These are phyloP conservation scores for Nemania diffusa DNA, from an alignment of 2,329 filamentous ascomycete genomes.

Conservation along the genomic window DNA sequence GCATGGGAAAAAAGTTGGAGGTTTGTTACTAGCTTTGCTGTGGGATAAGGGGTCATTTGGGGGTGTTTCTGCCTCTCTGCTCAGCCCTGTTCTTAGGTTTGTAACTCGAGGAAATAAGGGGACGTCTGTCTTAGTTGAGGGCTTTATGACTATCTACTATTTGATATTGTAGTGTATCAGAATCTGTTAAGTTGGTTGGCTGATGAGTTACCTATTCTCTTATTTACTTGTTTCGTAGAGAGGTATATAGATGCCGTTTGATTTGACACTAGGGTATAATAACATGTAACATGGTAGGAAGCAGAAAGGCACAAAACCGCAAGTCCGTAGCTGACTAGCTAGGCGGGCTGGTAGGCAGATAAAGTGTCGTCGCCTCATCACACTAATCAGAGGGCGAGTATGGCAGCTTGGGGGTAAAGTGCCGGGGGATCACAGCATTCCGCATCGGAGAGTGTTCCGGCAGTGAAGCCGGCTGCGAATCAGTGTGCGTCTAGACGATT, in stretches of 20 bases:
- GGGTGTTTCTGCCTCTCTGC: background rate
- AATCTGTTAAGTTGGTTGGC: background rate
- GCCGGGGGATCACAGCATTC: slow-evolving; percentile 25
- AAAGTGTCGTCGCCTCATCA: slow-evolving; percentile 1
- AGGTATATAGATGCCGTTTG: background rate
- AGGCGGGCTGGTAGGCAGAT: background rate
- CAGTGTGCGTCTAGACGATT: slow-evolving; percentile 17
- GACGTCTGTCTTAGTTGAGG: background rate
- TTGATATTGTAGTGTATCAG: background rate
- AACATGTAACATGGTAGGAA: slow-evolving; percentile 3
- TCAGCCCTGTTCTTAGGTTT: background rate
- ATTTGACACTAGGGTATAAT: slow-evolving; percentile 4
- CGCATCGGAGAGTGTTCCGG: slow-evolving; percentile 25
- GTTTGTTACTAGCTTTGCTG: background rate
- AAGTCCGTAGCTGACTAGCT: background rate
- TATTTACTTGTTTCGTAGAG: background rate
- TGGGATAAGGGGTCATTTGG: background rate
- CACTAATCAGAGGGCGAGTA: slow-evolving; percentile 6
- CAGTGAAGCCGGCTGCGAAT: slow-evolving; percentile 12
- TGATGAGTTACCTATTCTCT: background rate
- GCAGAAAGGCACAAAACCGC: background rate
- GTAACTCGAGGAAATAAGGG: background rate
- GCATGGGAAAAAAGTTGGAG: slow-evolving; percentile 16
- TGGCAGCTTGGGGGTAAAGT: background rate
- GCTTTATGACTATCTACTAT: background rate